These are phyloP conservation scores for Solanum phureja DNA, from an alignment of 257 asterid genomes.

Conservation along the genomic window DNA sequence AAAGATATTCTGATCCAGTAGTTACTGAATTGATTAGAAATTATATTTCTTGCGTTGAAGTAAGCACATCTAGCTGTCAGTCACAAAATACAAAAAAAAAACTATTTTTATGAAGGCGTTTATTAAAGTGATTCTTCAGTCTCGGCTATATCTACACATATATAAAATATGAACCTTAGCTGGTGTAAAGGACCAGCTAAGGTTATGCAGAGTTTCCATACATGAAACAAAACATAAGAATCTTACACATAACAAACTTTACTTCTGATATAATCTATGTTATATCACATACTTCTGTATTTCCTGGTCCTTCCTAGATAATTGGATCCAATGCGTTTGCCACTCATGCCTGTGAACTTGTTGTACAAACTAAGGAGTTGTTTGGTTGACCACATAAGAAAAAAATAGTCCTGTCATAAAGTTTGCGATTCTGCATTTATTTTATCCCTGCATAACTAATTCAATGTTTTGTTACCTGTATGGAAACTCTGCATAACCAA, in stretches of 20 bases:
- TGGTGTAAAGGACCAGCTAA: neutral
- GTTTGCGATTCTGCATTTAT: neutral
- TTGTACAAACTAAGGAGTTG: conserved; percentile 2
- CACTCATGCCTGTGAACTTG: neutral
- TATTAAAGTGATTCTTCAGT: neutral
- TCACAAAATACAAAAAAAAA: neutral
- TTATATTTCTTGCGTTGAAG: conserved; percentile 53
- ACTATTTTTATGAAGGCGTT: neutral
- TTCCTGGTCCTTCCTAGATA: neutral
- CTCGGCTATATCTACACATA: neutral
- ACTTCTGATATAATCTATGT: neutral
- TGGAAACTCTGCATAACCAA: neutral
- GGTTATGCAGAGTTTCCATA: too few relatives aligned
- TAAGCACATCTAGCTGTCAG: neutral
- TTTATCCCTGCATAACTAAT: neutral
- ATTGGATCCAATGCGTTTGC: neutral
- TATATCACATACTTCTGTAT: neutral
- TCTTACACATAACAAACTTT: neutral
- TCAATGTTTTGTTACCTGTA: neutral
- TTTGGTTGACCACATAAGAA: neutral
- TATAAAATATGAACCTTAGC: neutral
- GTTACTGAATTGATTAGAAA: conserved; percentile 25
- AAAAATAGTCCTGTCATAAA: neutral
- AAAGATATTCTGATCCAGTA: neutral
- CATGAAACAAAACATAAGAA: too few relatives aligned